Evolutionary conservation across 2,329 filamentous ascomycete genomes (phyloP).

Genomic region (Tolypocladium ophioglossoides): DNA sequence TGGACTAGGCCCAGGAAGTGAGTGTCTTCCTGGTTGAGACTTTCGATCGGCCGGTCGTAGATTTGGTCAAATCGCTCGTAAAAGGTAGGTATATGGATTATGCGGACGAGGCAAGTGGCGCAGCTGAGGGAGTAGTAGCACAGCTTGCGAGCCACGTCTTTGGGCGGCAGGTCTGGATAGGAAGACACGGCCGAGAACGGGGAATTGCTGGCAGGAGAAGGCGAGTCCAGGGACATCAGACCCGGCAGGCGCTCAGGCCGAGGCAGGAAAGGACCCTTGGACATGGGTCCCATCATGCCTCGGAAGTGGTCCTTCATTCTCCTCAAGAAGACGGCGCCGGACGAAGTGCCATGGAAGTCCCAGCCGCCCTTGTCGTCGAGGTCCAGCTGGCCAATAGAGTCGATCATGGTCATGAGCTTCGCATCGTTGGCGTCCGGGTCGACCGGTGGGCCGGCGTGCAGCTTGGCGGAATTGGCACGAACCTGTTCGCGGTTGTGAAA

Average conservation of each 20-base stretch:
- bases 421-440: slow-evolving; percentile 47
- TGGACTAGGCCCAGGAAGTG: slow-evolving; percentile 62
- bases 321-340: slow-evolving; percentile 77
- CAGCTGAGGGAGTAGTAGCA: slow-evolving; percentile 46
- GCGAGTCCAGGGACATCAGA: slow-evolving; percentile 56
- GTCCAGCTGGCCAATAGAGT: slow-evolving; percentile 82
- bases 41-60: slow-evolving; percentile 58
- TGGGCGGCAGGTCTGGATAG: slow-evolving; percentile 59
- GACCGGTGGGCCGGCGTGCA: slow-evolving; percentile 22
- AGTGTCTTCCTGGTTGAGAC: slow-evolving; percentile 53
- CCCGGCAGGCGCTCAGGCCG: slow-evolving; percentile 36
- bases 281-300: slow-evolving; percentile 57
- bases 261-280: slow-evolving; percentile 48
- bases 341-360: slow-evolving; percentile 93
- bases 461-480: slow-evolving; percentile 32
- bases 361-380: slow-evolving; percentile 84
- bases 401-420: slow-evolving; percentile 87
- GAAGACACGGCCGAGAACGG: slow-evolving; percentile 43
- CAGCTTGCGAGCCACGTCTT: slow-evolving; percentile 40
- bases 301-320: slow-evolving; percentile 84
- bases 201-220: slow-evolving; percentile 53
- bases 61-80: slow-evolving; percentile 66
- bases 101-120: slow-evolving; percentile 50
- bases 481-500: slow-evolving; percentile 44
- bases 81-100: slow-evolving; percentile 75